Percentiles rank a stretch among this genome's conserved stretches.
Evolutionary conservation across 176 grass and related monocot species (phyloP).

Genomic region (Dactylis glomerata): DNA sequence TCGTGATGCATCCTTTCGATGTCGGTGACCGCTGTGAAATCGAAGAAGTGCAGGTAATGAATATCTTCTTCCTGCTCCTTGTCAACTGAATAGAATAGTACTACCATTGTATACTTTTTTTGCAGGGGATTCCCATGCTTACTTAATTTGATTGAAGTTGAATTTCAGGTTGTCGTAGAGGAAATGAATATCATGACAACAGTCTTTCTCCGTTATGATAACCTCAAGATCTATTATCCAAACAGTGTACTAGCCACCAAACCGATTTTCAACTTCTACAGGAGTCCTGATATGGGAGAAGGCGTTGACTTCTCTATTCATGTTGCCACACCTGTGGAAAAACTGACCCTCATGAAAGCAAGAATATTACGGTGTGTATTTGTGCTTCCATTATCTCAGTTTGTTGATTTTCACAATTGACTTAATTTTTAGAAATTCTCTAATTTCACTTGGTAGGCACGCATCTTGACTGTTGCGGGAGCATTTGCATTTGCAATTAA

Average conservation of each 20-base stretch:
- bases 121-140: too few species aligned
- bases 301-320: constrained; percentile 58
- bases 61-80: not conserved
- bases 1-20: constrained; percentile 72
- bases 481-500: not conserved
- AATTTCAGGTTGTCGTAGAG: constrained; percentile 56
- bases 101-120: too few species aligned
- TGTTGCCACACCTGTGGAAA: constrained; percentile 59
- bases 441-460: not conserved
- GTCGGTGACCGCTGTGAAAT: constrained; percentile 73
- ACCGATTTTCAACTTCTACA: constrained; percentile 61
- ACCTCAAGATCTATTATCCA: constrained; percentile 71
- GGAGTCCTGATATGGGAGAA: constrained; percentile 80
- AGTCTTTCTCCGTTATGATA: constrained; percentile 57
- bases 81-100: not conserved
- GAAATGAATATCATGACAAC: constrained; percentile 79
- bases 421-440: not conserved
- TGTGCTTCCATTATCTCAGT: not conserved
- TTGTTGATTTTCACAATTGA: not conserved
- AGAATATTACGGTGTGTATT: constrained; percentile 43
- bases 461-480: not conserved
- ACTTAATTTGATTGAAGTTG: not conserved
- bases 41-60: constrained; percentile 49
- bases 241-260: constrained; percentile 64
- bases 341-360: constrained; percentile 53